Conservation (phyloP, 768 basidiomycete genomes). For the Kwoniella pini region DNA sequence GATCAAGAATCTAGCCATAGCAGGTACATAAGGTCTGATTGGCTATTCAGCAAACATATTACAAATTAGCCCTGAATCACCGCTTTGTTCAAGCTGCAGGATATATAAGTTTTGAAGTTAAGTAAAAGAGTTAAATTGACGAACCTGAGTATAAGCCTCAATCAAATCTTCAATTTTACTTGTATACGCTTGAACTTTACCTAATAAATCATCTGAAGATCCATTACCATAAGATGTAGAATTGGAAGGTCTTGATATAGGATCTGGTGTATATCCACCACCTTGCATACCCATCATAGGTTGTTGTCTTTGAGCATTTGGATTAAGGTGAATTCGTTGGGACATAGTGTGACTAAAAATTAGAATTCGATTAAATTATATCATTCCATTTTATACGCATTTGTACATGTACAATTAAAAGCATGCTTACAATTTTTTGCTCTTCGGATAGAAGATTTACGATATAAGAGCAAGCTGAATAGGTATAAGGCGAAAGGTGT, state of each 20-base stretch:
- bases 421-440: no score
- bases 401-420: no score
- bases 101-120: no score
- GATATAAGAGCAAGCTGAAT: not conserved
- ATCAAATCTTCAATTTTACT: slow-evolving; percentile 79
- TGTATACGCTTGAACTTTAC: slow-evolving; percentile 48
- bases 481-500: not conserved
- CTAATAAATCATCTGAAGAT: slow-evolving; percentile 31
- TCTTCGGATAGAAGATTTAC: no score
- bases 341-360: slow-evolving; percentile 31
- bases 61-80: no score
- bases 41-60: slow-evolving; percentile 63
- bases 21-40: slow-evolving; percentile 87
- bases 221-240: slow-evolving; percentile 13
- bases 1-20: slow-evolving; percentile 93
- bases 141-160: slow-evolving; percentile 71
- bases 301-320: slow-evolving; percentile 43
- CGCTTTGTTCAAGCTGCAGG: not conserved
- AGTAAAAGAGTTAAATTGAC: not conserved
- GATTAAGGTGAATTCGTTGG: slow-evolving; percentile 53
- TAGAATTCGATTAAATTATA: no score
- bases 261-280: slow-evolving; percentile 43
- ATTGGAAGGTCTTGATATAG: slow-evolving; percentile 50
- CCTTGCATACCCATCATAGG: slow-evolving; percentile 25
- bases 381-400: no score